Base-by-base conservation (phyloP, 2,329 filamentous ascomycete genomes). In the Phialophora chinensis region DNA sequence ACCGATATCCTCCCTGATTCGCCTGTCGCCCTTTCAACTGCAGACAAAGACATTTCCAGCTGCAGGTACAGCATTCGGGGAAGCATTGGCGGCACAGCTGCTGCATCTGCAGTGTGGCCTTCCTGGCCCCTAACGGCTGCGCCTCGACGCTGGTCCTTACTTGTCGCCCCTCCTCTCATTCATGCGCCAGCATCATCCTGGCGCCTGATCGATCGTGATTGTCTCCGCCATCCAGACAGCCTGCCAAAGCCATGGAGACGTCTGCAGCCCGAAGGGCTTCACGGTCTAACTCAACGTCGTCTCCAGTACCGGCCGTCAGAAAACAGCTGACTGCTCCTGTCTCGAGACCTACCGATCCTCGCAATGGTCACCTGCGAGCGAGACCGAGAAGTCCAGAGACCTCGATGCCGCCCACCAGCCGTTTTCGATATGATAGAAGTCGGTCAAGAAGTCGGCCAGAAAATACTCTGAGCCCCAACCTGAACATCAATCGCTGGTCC, bases 401-500 rank as follows among this genome's bases (percentile, higher is more conserved):
- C 17, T 33, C 58, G 25, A 42, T 63, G 20, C 61, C 52, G 14
- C 53, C 33, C 42, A 62, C 65, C 17, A 50, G 35, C 25, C 57
- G 65, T 23, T 53, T 53, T 6, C 62, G 56, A 29, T 50, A 60
- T 62, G 66, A 67, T 11, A 62, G 71, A 50, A 66, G 65, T 62
- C 65, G 59, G 14, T 71, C 65, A 29, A 47, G 57, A 61, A 65
- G 61, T 60, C 66, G 70, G 20, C 66, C 63, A 3, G 69, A 67
- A 47, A 69, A 66, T 60, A 35, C 56, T 3, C 61, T 65, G 12
- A 63, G 62, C 47, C 60, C 65, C 7, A 73, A 71, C 60, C 57
- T 70, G 17, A 85, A 82, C 66, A 76, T 86, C 61, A 85, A 86
- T 73, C 83, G 85, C 69, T 87, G 85, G 85, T 87, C 85, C 42